phyloP scores from a whole-genome alignment of 1,139 yeast genomes.

The Geotrichum klebahnii region DNA sequence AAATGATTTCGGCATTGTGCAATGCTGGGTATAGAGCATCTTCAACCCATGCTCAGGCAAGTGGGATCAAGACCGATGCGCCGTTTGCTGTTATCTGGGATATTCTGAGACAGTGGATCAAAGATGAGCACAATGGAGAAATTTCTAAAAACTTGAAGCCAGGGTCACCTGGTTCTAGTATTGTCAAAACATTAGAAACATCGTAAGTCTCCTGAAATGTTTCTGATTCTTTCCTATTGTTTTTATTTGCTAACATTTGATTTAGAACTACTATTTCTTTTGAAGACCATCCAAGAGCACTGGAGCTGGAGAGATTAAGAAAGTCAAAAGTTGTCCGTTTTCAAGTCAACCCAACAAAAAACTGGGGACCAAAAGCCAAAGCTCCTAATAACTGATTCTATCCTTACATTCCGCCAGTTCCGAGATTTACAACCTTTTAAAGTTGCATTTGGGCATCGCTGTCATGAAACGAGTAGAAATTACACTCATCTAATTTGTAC shows the following conservation, averaged over 20 bases:
- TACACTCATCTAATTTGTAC: too few relatives aligned
- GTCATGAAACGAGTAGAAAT: too few relatives aligned
- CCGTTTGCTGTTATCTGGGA: constrained; percentile 77
- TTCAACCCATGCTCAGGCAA: constrained; percentile 81
- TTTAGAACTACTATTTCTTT: constrained; percentile 42
- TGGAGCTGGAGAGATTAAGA: constrained; percentile 56
- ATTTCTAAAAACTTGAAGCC: constrained; percentile 43
- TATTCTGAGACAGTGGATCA: constrained; percentile 64
- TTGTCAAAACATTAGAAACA: constrained; percentile 45
- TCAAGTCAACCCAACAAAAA: constrained; percentile 86
- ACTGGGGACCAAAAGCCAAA: constrained; percentile 90
- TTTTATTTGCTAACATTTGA: not conserved
- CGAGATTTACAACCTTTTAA: not conserved
- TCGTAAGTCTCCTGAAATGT: too few relatives aligned
- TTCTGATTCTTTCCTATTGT: not conserved
- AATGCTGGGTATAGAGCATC: constrained; percentile 78
- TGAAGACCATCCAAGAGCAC: constrained; percentile 50
- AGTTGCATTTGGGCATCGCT: not conserved
- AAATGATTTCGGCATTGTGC: constrained; percentile 74
- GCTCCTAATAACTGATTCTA: constrained; percentile 26
- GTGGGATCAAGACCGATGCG: constrained; percentile 85
- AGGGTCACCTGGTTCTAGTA: constrained; percentile 61
- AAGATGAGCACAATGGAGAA: constrained; percentile 41
- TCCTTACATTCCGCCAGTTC: not conserved
- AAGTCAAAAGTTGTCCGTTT: constrained; percentile 76